Conservation (phyloP, 2,329 filamentous ascomycete genomes). For the Parasarocladium wereldwijsianum region DNA sequence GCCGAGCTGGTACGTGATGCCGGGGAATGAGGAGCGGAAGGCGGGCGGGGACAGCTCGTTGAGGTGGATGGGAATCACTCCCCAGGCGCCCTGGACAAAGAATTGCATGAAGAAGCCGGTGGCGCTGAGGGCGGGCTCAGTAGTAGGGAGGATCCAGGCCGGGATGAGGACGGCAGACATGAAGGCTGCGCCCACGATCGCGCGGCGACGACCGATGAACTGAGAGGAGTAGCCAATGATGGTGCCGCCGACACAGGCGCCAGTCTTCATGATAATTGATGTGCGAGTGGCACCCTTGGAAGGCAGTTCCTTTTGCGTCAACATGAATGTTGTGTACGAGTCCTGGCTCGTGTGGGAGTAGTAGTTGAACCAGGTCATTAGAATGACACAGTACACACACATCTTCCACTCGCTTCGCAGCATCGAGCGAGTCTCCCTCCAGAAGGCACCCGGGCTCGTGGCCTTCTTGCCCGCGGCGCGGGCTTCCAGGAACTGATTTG, state of each 20-base stretch:
- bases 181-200: constrained; percentile 46
- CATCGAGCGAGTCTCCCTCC: constrained; percentile 55
- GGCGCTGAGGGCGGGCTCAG: constrained; percentile 43
- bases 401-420: constrained; percentile 58
- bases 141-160: constrained; percentile 54
- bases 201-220: constrained; percentile 57
- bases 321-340: constrained; percentile 70
- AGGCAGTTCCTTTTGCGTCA: constrained; percentile 52
- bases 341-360: constrained; percentile 77
- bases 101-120: constrained; percentile 57
- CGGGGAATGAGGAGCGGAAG: constrained; percentile 57
- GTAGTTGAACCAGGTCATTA: constrained; percentile 66
- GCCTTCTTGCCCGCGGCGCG: constrained; percentile 41
- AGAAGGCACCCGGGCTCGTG: constrained; percentile 39
- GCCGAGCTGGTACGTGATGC: constrained; percentile 58
- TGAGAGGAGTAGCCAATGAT: constrained; percentile 63
- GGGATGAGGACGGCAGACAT: constrained; percentile 50
- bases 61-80: constrained; percentile 57
- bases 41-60: constrained; percentile 59
- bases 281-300: constrained; percentile 53
- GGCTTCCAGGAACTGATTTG: constrained; percentile 58
- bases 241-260: constrained; percentile 59
- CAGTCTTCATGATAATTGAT: constrained; percentile 68
- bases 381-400: constrained; percentile 60
- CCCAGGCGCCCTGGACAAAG: constrained; percentile 52